Percentiles rank a stretch among this genome's conserved stretches.
Evolutionary conservation across 2,329 filamentous ascomycete species (phyloP).

Genomic region (Beauveria sp.): DNA sequence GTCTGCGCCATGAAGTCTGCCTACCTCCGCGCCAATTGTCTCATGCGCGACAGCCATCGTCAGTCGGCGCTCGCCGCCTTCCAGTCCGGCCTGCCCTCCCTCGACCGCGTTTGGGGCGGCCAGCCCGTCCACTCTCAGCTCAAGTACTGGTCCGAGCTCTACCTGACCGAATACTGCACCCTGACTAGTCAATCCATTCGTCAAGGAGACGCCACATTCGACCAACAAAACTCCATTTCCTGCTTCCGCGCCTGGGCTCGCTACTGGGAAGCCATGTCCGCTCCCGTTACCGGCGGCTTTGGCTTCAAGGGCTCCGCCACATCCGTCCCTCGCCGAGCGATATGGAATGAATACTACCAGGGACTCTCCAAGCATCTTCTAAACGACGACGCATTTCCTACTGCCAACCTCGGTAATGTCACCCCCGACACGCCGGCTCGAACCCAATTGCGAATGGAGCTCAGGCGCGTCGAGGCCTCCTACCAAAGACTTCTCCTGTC

Average conservation of each 20-base stretch:
- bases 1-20: slow-evolving; percentile 73
- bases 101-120: slow-evolving; percentile 46
- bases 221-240: slow-evolving; percentile 46
- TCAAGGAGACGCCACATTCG: slow-evolving; percentile 41
- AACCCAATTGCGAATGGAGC: slow-evolving; percentile 62
- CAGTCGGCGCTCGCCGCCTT: slow-evolving; percentile 60
- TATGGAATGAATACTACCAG: slow-evolving; percentile 83
- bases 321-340: slow-evolving; percentile 53
- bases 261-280: slow-evolving; percentile 54
- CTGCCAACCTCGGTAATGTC: slow-evolving; percentile 34
- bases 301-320: slow-evolving; percentile 42
- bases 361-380: slow-evolving; percentile 71
- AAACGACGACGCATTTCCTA: slow-evolving; percentile 53
- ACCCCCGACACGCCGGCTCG: slow-evolving; percentile 46
- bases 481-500: slow-evolving; percentile 74
- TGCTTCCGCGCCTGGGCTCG: slow-evolving; percentile 61
- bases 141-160: slow-evolving; percentile 70
- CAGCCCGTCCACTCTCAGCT: slow-evolving; percentile 55
- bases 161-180: slow-evolving; percentile 68
- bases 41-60: slow-evolving; percentile 41
- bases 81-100: slow-evolving; percentile 55
- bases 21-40: slow-evolving; percentile 65
- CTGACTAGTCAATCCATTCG: slow-evolving; percentile 54
- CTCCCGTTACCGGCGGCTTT: slow-evolving; percentile 43
- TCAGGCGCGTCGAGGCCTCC: slow-evolving; percentile 68